Evolutionary conservation across 345 rosid genomes (phyloP), one percentile per base, ranked within the genome.

Genomic region (Corchorus capsularis): DNA sequence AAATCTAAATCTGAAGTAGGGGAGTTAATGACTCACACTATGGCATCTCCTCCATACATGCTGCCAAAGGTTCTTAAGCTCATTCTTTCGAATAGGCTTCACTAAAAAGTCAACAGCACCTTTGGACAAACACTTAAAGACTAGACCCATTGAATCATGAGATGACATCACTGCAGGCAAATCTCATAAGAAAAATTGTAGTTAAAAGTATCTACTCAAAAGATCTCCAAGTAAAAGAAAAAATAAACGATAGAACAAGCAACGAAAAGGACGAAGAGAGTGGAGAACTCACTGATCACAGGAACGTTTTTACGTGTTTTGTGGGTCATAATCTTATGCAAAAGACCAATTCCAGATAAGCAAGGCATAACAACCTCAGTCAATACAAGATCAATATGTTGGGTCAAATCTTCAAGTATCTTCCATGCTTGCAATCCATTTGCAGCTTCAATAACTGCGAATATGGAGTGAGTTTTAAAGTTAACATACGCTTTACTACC

Each of bases 381-480:
- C 75, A 90, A 79, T 60, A 90, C 81, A 71, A 90, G 80, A 75
- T 90, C 89, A 68, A 89, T 78, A 50, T 81, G 89, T 83, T 81
- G 83, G 61, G 85, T 78, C 69, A 82, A 57, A 79, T 89, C 90
- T 79, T 82, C 86, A 73, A 89, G 63, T 54, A 81, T 77, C 78
- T 82, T 86, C 92, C 92, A 90, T 20, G 94, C 94, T 81, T 91
- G 91, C 17, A 87, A 14, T 56, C 89, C 93, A 79, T 87, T 80
- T 76, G 86, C 79, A n/a, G 75, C 90, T 54, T 84, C 85, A 6
- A 64, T 71, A 75, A 89, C 94, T 91, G 80, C 57, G 19, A 75
- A 73, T 63, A 17, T 11, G 41, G 72, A 16, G 63, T 56, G 52
- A 69, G 69, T 57, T 57, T 60, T 43, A 32, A 53, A 22, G 20